Evolutionary conservation across 441 rosid genomes (phyloP).

Genomic region (Eruca vesicaria): DNA sequence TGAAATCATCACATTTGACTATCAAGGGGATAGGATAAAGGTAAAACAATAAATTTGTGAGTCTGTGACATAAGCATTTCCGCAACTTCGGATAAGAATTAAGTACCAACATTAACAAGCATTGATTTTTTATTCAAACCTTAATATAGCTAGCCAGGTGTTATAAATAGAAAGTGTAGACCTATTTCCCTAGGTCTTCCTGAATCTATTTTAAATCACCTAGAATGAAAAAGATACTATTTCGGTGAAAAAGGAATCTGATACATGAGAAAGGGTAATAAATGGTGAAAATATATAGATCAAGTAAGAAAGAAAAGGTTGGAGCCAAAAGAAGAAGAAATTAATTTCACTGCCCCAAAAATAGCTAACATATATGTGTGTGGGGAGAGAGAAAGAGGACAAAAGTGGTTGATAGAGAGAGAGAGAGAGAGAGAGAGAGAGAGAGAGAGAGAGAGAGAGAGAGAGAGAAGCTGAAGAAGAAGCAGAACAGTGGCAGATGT

Average conservation of each 20-base stretch:
- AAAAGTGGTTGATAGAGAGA: conserved; percentile 37
- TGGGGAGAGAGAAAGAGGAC: conserved; percentile 18
- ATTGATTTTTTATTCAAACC: conserved; percentile 14
- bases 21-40: background rate
- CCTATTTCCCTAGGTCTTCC: conserved; percentile 20
- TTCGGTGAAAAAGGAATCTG: conserved; percentile 33
- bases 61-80: conserved; percentile 6
- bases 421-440: background rate
- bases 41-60: background rate
- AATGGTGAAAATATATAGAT: conserved; percentile 27
- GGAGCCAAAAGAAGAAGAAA: conserved; percentile 4
- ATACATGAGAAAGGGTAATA: conserved; percentile 15
- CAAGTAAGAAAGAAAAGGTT: conserved; percentile 13
- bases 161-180: conserved; percentile 26
- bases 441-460: conserved; percentile 27
- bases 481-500: conserved; percentile 37
- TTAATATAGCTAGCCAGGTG: conserved; percentile 30
- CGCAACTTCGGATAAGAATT: background rate
- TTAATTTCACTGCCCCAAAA: conserved; percentile 31
- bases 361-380: conserved; percentile 37
- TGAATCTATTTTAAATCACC: conserved; percentile 18
- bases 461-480: conserved; percentile 22
- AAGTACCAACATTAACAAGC: background rate
- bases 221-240: conserved; percentile 28
- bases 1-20: background rate